Conservation (phyloP, 805 yeast species). For the Yamadazyma paraphyllophila region DNA sequence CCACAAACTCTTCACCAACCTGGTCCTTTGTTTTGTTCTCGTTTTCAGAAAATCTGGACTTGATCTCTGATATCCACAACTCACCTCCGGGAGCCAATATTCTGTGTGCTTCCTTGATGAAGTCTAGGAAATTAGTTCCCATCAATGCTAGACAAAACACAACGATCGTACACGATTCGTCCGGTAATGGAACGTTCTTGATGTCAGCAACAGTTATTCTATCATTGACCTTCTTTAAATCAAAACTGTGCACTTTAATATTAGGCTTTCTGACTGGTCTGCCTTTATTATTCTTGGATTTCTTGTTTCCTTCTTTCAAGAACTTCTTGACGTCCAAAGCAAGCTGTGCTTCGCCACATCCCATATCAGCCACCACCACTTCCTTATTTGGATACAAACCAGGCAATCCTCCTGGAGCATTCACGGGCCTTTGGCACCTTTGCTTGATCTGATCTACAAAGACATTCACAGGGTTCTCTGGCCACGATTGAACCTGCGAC, state of each 20-base stretch:
- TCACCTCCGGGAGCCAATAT: conserved; percentile 88
- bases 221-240: conserved; percentile 82
- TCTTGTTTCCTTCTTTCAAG: conserved; percentile 32
- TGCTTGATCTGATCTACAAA: conserved; percentile 69
- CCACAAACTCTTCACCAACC: conserved; percentile 74
- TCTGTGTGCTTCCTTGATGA: conserved; percentile 85
- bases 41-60: conserved; percentile 78
- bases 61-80: conserved; percentile 96
- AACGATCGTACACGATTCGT: conserved; percentile 80
- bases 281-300: conserved; percentile 29
- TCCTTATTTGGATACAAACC: conserved; percentile 54
- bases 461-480: conserved; percentile 95
- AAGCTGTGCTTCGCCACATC: conserved; percentile 96
- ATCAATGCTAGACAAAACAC: conserved; percentile 90
- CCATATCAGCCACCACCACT: conserved; percentile 95
- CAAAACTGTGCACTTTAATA: conserved; percentile 81
- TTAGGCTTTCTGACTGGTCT: conserved; percentile 20
- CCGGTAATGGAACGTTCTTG: conserved; percentile 79
- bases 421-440: conserved; percentile 63
- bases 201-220: conserved; percentile 97
- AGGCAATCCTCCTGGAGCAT: conserved; percentile 96
- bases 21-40: conserved; percentile 24
- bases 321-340: conserved; percentile 62
- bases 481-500: conserved; percentile 95
- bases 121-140: conserved; percentile 97